Conservation (phyloP, 306 rosid genomes). For the Clitoria ternatea region DNA sequence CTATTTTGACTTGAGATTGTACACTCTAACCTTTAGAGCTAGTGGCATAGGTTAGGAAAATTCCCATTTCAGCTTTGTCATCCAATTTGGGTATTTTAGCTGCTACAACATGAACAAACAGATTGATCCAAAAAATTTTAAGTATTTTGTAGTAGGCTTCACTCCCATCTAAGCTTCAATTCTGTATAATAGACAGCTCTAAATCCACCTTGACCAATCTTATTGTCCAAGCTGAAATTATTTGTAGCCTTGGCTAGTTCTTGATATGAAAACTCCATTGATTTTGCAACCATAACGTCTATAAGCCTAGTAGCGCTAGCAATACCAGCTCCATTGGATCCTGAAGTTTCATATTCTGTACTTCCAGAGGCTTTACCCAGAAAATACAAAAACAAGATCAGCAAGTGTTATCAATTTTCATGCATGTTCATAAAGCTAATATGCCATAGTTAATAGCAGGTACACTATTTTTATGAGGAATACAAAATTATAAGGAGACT, state of each 20-base stretch:
- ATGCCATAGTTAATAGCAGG: not conserved
- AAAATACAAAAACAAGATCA: slow-evolving; percentile 12
- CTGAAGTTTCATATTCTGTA: slow-evolving; percentile 41
- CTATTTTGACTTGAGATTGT: too few species aligned
- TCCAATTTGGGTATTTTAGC: too few species aligned
- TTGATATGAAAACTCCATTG: slow-evolving; percentile 69
- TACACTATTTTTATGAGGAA: not conserved
- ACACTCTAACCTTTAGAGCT: too few species aligned
- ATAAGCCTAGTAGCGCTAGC: slow-evolving; percentile 37
- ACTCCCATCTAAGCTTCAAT: too few species aligned
- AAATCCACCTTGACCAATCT: slow-evolving; percentile 89
- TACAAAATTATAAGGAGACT: not conserved
- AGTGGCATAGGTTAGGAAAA: too few species aligned
- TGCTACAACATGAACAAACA: too few species aligned
- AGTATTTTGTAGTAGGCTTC: too few species aligned
- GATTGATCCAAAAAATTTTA: too few species aligned
- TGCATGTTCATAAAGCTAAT: too few species aligned
- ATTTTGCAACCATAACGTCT: slow-evolving; percentile 58
- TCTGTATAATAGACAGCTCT: slow-evolving; percentile 88
- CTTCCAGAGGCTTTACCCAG: slow-evolving; percentile 32
- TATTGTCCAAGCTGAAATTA: slow-evolving; percentile 66
- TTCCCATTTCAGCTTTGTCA: too few species aligned
- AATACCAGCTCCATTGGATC: slow-evolving; percentile 29
- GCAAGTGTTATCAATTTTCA: not conserved
- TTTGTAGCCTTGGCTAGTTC: slow-evolving; percentile 76